Percentiles rank a stretch among this genome's conserved stretches.
phyloP scores from a whole-genome alignment of 1,284 basidiomycete species.

The Mycena sp. region DNA sequence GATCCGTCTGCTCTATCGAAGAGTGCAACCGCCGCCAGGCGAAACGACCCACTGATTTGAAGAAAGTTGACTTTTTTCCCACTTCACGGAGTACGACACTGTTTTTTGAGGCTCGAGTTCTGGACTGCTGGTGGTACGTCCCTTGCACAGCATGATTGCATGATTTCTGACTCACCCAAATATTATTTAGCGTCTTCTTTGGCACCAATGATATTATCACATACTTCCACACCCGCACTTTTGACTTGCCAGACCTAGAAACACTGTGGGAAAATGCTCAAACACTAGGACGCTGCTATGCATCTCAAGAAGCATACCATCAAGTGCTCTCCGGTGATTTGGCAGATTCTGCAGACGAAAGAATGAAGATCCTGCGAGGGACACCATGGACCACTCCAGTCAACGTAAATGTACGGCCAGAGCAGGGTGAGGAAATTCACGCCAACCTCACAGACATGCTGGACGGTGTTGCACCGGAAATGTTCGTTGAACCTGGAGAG shows the following conservation, averaged over 20 bases:
- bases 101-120: too few species aligned
- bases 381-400: neutral
- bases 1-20: constrained; percentile 11
- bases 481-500: neutral
- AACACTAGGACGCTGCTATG: constrained; percentile 9
- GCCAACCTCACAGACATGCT: neutral
- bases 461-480: neutral
- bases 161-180: too few species aligned
- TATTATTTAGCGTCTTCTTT: too few species aligned
- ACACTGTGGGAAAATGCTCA: neutral
- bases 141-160: too few species aligned
- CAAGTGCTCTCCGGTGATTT: constrained; percentile 1
- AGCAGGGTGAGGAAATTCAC: neutral
- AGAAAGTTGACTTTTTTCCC: too few species aligned
- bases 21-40: too few species aligned
- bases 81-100: too few species aligned
- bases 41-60: too few species aligned
- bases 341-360: neutral
- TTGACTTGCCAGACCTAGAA: neutral
- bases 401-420: neutral
- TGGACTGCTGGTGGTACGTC: too few species aligned
- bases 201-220: too few species aligned
- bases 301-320: constrained; percentile 15
- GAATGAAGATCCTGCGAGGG: constrained; percentile 8
- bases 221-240: too few species aligned